Conservation (phyloP, 257 asterid species). For the Ligustrum vulgare region DNA sequence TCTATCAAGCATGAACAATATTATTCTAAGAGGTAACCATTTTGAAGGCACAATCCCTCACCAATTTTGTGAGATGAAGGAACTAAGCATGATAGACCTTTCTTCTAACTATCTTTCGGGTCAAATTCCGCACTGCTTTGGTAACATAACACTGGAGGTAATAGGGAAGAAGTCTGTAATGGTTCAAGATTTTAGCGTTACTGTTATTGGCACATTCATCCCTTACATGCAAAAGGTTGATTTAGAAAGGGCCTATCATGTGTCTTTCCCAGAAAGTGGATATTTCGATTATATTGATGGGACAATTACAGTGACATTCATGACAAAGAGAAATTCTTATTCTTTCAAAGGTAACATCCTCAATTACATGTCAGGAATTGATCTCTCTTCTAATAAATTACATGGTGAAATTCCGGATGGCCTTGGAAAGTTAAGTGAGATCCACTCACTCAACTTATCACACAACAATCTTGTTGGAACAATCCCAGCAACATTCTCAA, state of each 20-base stretch:
- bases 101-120: background rate
- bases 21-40: background rate
- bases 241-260: background rate
- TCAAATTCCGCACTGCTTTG: background rate
- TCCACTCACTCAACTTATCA: slow-evolving; percentile 6
- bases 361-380: slow-evolving; percentile 16
- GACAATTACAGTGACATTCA: background rate
- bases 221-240: background rate
- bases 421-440: slow-evolving; percentile 9
- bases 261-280: background rate
- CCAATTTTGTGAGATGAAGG: background rate
- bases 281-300: background rate
- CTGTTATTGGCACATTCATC: background rate
- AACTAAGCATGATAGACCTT: slow-evolving; percentile 11
- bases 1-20: background rate
- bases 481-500: slow-evolving; percentile 16
- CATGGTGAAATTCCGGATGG: slow-evolving; percentile 2
- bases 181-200: too few relatives aligned
- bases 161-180: too few relatives aligned
- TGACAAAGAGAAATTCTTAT: slow-evolving; percentile 10
- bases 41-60: slow-evolving; percentile 3
- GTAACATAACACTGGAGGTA: background rate
- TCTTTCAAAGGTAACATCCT: slow-evolving; percentile 14
- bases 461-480: slow-evolving; percentile 11
- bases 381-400: slow-evolving; percentile 17